A percentile compares a stretch with the other conserved stretches of the same genome.
phyloP scores from a whole-genome alignment of 306 rosid species.

The Cicer pinnatifidum region DNA sequence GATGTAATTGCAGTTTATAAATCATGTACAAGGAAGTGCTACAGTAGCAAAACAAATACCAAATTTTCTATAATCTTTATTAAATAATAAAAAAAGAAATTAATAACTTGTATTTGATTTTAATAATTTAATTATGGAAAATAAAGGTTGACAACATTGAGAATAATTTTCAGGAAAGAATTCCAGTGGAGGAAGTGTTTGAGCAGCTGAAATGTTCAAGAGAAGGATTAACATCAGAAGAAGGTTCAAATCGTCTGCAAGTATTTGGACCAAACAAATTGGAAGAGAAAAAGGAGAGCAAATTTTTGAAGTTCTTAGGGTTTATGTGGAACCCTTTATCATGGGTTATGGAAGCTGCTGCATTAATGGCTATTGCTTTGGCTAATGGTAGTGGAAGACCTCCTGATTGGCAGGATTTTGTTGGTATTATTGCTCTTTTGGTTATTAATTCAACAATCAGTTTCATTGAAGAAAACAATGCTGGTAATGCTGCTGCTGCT shows the following conservation, averaged over 20 bases:
- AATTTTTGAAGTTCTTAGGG: constrained; percentile 83
- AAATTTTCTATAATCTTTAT: too few relatives aligned
- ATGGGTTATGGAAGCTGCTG: constrained; percentile 99
- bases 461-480: constrained; percentile 93
- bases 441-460: constrained; percentile 95
- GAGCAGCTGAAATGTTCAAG: constrained; percentile 86
- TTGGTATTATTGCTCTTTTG: constrained; percentile 76
- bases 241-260: constrained; percentile 84
- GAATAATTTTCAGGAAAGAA: constrained; percentile 55
- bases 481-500: constrained; percentile 99
- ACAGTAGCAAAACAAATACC: too few relatives aligned
- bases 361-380: constrained; percentile 91
- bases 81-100: too few relatives aligned
- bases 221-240: constrained; percentile 78
- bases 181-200: constrained; percentile 93
- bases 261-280: constrained; percentile 98
- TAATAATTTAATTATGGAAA: too few relatives aligned
- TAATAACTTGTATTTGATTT: too few relatives aligned
- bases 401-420: constrained; percentile 98
- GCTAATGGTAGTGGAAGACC: constrained; percentile 89
- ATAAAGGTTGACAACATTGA: neutral
- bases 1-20: too few relatives aligned
- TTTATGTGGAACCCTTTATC: constrained; percentile 99
- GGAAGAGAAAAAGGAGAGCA: constrained; percentile 99
- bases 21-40: too few relatives aligned